Evolutionary conservation across 345 rosid species (phyloP).

Genomic region (Orychophragmus violaceus): DNA sequence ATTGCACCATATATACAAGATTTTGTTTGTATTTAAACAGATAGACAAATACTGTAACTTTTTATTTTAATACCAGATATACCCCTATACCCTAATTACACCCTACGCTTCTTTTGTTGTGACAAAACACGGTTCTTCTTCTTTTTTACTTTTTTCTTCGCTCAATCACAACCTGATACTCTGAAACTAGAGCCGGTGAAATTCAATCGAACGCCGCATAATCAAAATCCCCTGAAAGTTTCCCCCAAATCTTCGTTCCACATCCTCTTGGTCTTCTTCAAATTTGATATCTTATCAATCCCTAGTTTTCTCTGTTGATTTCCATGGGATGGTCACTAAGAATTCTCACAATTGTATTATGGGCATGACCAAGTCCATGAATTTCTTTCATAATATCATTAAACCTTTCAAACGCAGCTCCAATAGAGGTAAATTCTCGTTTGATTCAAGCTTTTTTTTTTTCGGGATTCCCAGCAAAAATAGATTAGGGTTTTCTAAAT

Average conservation of each 20-base stretch:
- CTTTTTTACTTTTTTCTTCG: too few relatives aligned
- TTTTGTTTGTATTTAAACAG: too few relatives aligned
- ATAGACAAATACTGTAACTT: too few relatives aligned
- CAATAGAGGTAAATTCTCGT: constrained; percentile 47
- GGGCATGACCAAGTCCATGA: constrained; percentile 44
- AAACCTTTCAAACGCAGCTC: too few relatives aligned
- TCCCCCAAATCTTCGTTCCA: background rate
- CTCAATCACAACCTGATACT: background rate
- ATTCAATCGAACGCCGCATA: background rate
- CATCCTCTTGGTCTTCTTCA: too few relatives aligned
- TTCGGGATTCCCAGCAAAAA: too few relatives aligned
- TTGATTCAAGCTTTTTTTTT: background rate
- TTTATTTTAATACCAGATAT: too few relatives aligned
- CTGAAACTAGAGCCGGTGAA: background rate
- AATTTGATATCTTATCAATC: background rate
- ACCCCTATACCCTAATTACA: too few relatives aligned
- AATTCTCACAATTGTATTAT: background rate
- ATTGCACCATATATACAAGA: too few relatives aligned
- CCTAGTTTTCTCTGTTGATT: background rate
- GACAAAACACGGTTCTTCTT: constrained; percentile 11
- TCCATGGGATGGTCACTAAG: constrained; percentile 18
- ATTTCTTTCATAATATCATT: too few relatives aligned
- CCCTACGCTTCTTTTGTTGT: too few relatives aligned
- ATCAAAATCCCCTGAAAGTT: background rate
- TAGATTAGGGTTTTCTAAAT: too few relatives aligned